Base-by-base conservation (phyloP, 192 early-diverging fungal genomes). In the Gryganskiella cystojenkinii region DNA sequence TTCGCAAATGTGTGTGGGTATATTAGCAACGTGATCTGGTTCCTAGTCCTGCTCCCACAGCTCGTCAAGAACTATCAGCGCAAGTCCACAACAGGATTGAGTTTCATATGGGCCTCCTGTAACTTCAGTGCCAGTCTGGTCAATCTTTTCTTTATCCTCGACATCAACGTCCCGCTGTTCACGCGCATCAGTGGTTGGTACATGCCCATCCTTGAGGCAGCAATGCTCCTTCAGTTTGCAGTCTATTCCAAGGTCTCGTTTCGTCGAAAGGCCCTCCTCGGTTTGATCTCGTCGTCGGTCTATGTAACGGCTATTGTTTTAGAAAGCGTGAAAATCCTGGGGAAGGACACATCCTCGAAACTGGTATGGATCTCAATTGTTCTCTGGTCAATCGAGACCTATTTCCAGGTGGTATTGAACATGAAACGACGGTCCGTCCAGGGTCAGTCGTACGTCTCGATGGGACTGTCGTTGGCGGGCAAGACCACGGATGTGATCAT, bases 401-500 rank as follows among this genome's bases (percentile, higher is more conserved):
- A 71, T 27, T 71, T 71, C 45, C 70, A 71, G 40, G 53, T 71
- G 4, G 31, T 71, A 0, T 33, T 71, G 53, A 71, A 71, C 54
- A 71, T 71, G 70, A 55, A 56, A 19, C 50, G 70, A 3, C 60
- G 70, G 15, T 71, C 70, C 7, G 61, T 71, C 27, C 53, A 55
- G 17, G 70, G 70, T 4, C 70, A 71, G 22, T 63, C 60, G 9
- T 71, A 71, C 24, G 31, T 71, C 20, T 71, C 70, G 5, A n/a
- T 71, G 45, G 61, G 52, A 9, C 35, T 71, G 19, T 56, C 70
- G 4, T 71, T 71, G 15, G 22, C 56, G 19, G 70, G 70, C 59
- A 71, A 71, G 54, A 71, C 70, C 34, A 63, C 70, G 20, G 70
- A 71, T 56, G 60, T 71, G 25, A 56, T 71, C 54, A 71, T 71